phyloP scores from a whole-genome alignment of 805 yeast species.

The Saccharomyces mikatae region DNA sequence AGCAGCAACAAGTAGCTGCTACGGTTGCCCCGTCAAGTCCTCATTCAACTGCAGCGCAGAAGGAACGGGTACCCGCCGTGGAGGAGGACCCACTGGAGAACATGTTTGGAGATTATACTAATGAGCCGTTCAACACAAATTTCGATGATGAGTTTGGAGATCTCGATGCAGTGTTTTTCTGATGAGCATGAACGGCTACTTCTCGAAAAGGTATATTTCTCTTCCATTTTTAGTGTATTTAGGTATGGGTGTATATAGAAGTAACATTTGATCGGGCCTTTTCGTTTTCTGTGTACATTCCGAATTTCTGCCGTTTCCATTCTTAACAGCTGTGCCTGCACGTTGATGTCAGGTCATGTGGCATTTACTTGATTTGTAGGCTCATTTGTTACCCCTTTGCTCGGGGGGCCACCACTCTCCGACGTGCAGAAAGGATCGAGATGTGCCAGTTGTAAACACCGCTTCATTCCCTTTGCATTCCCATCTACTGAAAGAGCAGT shows the following conservation, averaged over 20 bases:
- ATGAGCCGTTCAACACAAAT: slow-evolving; percentile 25
- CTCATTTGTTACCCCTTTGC: background rate
- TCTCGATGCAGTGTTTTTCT: slow-evolving; percentile 31
- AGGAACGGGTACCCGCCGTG: slow-evolving; percentile 1
- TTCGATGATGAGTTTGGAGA: slow-evolving; percentile 32
- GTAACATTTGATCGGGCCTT: background rate
- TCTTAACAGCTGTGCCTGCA: background rate
- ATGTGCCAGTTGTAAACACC: background rate
- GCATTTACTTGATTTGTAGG: background rate
- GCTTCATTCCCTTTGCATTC: background rate
- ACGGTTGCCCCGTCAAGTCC: slow-evolving; percentile 2
- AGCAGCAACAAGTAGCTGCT: slow-evolving; percentile 8
- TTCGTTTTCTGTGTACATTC: background rate
- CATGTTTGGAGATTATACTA: slow-evolving; percentile 22
- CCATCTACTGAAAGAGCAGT: background rate
- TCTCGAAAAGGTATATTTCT: background rate
- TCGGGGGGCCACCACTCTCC: background rate
- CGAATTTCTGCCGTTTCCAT: background rate
- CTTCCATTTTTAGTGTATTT: background rate
- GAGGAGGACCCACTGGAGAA: slow-evolving; percentile 12
- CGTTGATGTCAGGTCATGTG: background rate
- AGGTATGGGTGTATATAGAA: background rate
- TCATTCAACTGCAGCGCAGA: slow-evolving; percentile 5
- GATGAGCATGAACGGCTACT: slow-evolving; percentile 1
- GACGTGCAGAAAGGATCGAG: background rate